phyloP scores from a whole-genome alignment of 1,139 yeast genomes.

The Pichia sp. region DNA sequence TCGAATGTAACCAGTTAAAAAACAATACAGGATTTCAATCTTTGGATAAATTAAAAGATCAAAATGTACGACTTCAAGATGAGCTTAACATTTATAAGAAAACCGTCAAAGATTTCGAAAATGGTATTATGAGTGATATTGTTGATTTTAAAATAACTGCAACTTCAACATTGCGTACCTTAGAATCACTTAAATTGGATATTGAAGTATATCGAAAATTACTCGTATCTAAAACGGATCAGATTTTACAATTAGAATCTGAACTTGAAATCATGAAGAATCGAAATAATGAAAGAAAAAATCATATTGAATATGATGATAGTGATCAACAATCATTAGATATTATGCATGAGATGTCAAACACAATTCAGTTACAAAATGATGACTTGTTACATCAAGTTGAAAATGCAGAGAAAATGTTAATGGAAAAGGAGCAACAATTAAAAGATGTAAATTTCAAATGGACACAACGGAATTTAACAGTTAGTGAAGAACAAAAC shows the following conservation, averaged over 20 bases:
- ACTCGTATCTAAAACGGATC: slow-evolving; percentile 12
- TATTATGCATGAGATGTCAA: slow-evolving; percentile 6
- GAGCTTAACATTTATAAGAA: slow-evolving; percentile 1
- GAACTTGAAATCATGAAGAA: neutral
- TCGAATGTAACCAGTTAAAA: neutral
- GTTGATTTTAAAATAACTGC: neutral
- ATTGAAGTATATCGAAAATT: slow-evolving; percentile 9
- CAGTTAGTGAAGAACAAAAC: slow-evolving; percentile 7
- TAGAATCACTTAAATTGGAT: slow-evolving; percentile 7
- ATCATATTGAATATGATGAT: neutral
- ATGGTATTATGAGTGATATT: neutral
- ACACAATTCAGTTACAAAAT: slow-evolving; percentile 9
- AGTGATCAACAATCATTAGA: neutral
- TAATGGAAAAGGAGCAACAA: slow-evolving; percentile 3
- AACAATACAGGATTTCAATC: too few relatives aligned
- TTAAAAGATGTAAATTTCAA: neutral
- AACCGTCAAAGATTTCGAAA: neutral
- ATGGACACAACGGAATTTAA: slow-evolving; percentile 1
- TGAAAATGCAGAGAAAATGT: slow-evolving; percentile 4
- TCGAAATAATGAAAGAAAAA: neutral
- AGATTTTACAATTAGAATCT: slow-evolving; percentile 9
- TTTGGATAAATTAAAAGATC: too few relatives aligned
- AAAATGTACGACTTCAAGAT: neutral
- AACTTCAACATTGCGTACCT: neutral
- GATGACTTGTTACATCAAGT: slow-evolving; percentile 6